phyloP scores from a whole-genome alignment of 441 rosid species.

The Syzygium syzygioides region DNA sequence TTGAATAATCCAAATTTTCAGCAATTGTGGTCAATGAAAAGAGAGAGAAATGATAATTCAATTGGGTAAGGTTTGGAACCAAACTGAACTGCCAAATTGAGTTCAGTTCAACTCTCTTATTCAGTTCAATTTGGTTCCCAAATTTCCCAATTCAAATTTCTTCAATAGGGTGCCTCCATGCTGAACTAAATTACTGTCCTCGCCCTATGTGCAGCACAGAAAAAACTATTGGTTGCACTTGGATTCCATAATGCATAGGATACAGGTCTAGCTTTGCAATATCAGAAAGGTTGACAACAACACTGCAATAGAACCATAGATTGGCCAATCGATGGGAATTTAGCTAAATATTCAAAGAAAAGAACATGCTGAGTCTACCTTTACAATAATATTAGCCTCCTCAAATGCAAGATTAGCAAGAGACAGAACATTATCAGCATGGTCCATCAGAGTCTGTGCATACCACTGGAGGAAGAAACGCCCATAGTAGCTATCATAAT shows the following conservation, averaged over 20 bases:
- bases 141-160: neutral
- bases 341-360: neutral
- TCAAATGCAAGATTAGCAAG: slow-evolving; percentile 66
- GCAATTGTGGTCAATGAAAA: neutral
- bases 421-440: slow-evolving; percentile 61
- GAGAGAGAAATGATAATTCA: neutral
- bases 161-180: neutral
- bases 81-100: neutral
- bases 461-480: slow-evolving; percentile 78
- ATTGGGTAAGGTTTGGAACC: neutral
- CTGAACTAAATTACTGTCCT: neutral
- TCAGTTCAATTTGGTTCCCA: neutral
- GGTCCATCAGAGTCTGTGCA: slow-evolving; percentile 44
- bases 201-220: neutral
- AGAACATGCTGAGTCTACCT: slow-evolving; percentile 26
- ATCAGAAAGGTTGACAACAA: neutral
- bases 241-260: neutral
- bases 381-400: slow-evolving; percentile 53
- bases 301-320: neutral
- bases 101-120: neutral
- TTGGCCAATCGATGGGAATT: neutral
- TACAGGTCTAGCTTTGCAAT: neutral
- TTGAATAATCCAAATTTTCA: neutral
- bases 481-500: slow-evolving; percentile 73
- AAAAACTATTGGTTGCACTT: neutral